Evolutionary conservation across 2,329 filamentous ascomycete species (phyloP), one percentile per base, ranked within the genome.

Genomic region (Gremmenia infestans): DNA sequence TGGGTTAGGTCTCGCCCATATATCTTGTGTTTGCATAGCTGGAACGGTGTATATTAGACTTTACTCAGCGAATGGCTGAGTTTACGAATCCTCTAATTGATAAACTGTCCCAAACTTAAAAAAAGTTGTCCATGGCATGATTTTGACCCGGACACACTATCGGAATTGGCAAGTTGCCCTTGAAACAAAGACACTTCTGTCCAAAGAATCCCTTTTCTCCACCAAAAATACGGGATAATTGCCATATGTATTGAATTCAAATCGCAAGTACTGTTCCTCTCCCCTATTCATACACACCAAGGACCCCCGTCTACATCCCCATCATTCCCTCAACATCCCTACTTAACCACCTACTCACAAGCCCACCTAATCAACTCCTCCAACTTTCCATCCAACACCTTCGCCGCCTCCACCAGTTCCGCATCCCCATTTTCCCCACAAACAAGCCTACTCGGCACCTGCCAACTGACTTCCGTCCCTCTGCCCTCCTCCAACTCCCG

Each of bases 21-120:
- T 53, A 50, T 40, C 36, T 53, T 54, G 35, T 64, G 60, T 64
- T 62, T 65, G 64, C 64, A 68, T 68, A 67, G 63, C 62, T 60
- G 55, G 62, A 57, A 53, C 55, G 60, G 56, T 66, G 66, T 67
- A 64, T 53, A 62, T 64, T 65, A 62, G 56, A 63, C 39, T 56
- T 50, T 55, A 56, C 53, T 52, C 52, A 50, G 49, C 50, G 12
- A 43, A 57, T 50, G 39, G 28, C 52, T 55, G 56, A 56, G 58
- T 47, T 63, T 52, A 55, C 35, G 55, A 59, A 60, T 57, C 47
- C 48, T 50, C 52, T 58, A 59, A 62, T 59, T 62, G 43, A 59
- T 53, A 56, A 58, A 32, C 8, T 32, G 8, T 32, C 9, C 9
- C 28, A 32, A 32, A 11, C 8, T 32, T 11, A 9, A 32, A 32